Percentiles rank a stretch among this genome's conserved stretches.
Conservation (phyloP, 768 basidiomycete genomes). For the Mycena rosella region DNA sequence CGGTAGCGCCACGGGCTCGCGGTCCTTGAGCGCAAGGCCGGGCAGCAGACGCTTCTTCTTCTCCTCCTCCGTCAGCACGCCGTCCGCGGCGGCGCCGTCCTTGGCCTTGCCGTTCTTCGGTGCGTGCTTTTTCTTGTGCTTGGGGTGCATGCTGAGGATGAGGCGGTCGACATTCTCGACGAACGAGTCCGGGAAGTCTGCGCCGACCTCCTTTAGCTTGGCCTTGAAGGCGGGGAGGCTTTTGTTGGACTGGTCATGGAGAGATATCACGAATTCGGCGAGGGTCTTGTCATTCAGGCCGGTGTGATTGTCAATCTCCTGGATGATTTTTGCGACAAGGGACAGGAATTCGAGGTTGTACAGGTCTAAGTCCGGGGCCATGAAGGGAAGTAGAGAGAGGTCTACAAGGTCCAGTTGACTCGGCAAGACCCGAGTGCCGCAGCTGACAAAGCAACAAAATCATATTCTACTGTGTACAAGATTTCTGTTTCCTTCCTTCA, state of each 20-base stretch:
- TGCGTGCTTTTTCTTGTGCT: constrained; percentile 84
- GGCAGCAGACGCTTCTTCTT: constrained; percentile 91
- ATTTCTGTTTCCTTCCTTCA: constrained; percentile 6
- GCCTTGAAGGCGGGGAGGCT: constrained; percentile 84
- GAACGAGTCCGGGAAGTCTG: constrained; percentile 91
- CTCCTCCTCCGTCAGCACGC: constrained; percentile 70
- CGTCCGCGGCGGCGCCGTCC: constrained; percentile 45
- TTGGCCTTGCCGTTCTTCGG: constrained; percentile 52
- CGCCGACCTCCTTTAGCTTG: constrained; percentile 81
- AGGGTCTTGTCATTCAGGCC: constrained; percentile 91
- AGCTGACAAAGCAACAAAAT: too few relatives aligned
- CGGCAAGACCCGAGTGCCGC: too few relatives aligned
- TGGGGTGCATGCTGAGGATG: constrained; percentile 94
- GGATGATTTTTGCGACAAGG: constrained; percentile 90
- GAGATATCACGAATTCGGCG: constrained; percentile 93
- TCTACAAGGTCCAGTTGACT: too few relatives aligned
- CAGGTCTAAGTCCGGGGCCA: constrained; percentile 62
- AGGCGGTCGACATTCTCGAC: constrained; percentile 94
- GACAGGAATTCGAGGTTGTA: constrained; percentile 95
- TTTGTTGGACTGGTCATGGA: constrained; percentile 86
- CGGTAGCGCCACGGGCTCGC: constrained; percentile 67
- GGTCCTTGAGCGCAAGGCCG: constrained; percentile 86
- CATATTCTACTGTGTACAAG: constrained; percentile 23
- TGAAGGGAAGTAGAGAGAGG: constrained; percentile 4
- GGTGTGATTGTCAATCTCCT: constrained; percentile 92